Conservation (phyloP, 345 rosid species). For the Salix dunnii region DNA sequence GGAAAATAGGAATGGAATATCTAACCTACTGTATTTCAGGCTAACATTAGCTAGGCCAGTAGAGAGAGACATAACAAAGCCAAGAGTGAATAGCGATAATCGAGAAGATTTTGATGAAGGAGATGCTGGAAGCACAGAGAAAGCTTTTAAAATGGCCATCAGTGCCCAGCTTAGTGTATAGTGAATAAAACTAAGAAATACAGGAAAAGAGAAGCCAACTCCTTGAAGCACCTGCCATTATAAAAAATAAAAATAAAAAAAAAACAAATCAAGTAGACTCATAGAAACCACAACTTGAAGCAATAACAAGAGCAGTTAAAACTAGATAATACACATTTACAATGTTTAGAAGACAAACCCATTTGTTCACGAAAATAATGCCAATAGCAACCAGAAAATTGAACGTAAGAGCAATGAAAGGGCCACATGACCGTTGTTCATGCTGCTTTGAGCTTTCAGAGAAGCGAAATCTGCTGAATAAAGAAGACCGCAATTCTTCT, state of each 20-base stretch:
- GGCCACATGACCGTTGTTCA: conserved; percentile 60
- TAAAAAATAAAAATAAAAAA: too few species aligned
- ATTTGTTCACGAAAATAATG: conserved; percentile 85
- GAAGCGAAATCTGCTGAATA: conserved; percentile 58
- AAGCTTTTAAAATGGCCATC: conserved; percentile 75
- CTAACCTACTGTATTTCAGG: conserved; percentile 89
- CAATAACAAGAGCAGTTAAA: background rate
- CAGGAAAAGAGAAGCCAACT: conserved; percentile 80
- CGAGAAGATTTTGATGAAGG: conserved; percentile 63
- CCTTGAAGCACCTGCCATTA: conserved; percentile 71
- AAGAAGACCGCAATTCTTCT: conserved; percentile 65
- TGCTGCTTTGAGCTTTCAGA: conserved; percentile 61
- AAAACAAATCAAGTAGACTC: background rate
- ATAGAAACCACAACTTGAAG: background rate
- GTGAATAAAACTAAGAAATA: conserved; percentile 84
- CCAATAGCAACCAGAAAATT: conserved; percentile 73
- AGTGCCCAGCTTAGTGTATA: conserved; percentile 71
- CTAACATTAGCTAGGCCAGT: conserved; percentile 98
- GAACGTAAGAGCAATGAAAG: conserved; percentile 69
- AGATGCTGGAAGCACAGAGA: conserved; percentile 65
- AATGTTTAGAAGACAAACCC: conserved; percentile 39
- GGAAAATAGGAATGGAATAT: background rate
- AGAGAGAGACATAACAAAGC: conserved; percentile 84
- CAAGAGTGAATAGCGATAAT: conserved; percentile 65
- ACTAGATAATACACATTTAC: background rate